Conservation (phyloP, 2,329 filamentous ascomycete genomes). For the Colletotrichum australisinense region DNA sequence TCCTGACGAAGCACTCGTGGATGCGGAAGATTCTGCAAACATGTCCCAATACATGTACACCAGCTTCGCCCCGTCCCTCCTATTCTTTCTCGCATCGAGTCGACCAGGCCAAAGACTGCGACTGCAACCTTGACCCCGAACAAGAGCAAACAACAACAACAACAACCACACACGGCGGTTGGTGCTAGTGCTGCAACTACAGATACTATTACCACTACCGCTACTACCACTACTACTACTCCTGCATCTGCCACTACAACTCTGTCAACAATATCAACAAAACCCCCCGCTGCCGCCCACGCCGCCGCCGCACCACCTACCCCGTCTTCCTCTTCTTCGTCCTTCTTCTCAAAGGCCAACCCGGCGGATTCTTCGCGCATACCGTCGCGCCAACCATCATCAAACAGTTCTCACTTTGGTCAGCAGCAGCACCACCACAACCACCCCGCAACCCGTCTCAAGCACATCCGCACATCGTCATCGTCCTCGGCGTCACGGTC, state of each 20-base stretch:
- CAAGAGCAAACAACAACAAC: background rate
- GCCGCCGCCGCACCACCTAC: constrained; percentile 43
- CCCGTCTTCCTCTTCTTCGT: constrained; percentile 27
- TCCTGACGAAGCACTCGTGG: constrained; percentile 1
- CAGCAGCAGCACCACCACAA: background rate
- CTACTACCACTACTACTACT: background rate
- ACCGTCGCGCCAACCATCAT: constrained; percentile 3
- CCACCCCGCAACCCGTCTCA: constrained; percentile 31
- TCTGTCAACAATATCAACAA: constrained; percentile 5
- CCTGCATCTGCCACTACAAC: background rate
- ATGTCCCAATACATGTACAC: constrained; percentile 38
- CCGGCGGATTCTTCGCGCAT: constrained; percentile 17
- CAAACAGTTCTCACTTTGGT: background rate
- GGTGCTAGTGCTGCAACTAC: background rate
- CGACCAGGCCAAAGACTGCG: constrained; percentile 20
- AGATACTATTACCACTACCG: background rate
- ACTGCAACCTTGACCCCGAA: background rate
- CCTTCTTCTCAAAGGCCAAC: constrained; percentile 16
- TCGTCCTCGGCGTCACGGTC: constrained; percentile 41
- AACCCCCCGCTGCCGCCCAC: constrained; percentile 38
- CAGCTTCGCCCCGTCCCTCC: constrained; percentile 34
- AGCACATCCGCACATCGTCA: constrained; percentile 46
- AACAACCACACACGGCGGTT: background rate
- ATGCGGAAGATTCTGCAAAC: constrained; percentile 30
- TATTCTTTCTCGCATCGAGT: constrained; percentile 30